Evolutionary conservation across 371 early-diverging fungal species (phyloP).

Genomic region (Choanephora cucurbitarum): DNA sequence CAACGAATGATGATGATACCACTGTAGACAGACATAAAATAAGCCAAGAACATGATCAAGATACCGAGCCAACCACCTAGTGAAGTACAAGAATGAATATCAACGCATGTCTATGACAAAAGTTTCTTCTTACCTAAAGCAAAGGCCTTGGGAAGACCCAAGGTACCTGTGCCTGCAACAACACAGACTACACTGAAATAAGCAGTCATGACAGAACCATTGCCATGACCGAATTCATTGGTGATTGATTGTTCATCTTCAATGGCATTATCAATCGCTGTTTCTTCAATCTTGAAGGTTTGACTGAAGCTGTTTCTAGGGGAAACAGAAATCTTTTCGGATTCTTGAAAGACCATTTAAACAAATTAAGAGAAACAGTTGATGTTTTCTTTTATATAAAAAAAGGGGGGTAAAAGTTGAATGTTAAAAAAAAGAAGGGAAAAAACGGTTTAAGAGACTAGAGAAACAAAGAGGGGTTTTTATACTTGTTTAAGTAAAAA

Average conservation of each 20-base stretch:
- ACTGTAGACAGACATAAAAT: constrained; percentile 40
- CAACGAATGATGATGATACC: constrained; percentile 42
- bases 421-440: not conserved
- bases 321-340: constrained; percentile 12
- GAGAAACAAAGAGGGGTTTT: constrained; percentile 6
- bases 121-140: constrained; percentile 20
- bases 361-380: not conserved
- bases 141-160: constrained; percentile 69
- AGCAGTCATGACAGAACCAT: constrained; percentile 46
- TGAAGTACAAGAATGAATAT: constrained; percentile 17
- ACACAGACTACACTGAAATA: constrained; percentile 74
- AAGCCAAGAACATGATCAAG: constrained; percentile 40
- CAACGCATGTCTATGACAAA: too few species aligned
- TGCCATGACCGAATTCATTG: constrained; percentile 44
- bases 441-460: not conserved
- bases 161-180: constrained; percentile 86
- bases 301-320: constrained; percentile 8
- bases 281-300: constrained; percentile 33
- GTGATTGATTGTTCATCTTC: constrained; percentile 26
- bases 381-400: constrained; percentile 2
- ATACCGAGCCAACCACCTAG: constrained; percentile 52
- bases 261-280: constrained; percentile 34
- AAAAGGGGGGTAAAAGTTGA: not conserved
- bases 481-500: constrained; percentile 3
- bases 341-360: constrained; percentile 9